Base-by-base conservation (phyloP, 192 early-diverging fungal species). In the Allomyces javanicus region DNA sequence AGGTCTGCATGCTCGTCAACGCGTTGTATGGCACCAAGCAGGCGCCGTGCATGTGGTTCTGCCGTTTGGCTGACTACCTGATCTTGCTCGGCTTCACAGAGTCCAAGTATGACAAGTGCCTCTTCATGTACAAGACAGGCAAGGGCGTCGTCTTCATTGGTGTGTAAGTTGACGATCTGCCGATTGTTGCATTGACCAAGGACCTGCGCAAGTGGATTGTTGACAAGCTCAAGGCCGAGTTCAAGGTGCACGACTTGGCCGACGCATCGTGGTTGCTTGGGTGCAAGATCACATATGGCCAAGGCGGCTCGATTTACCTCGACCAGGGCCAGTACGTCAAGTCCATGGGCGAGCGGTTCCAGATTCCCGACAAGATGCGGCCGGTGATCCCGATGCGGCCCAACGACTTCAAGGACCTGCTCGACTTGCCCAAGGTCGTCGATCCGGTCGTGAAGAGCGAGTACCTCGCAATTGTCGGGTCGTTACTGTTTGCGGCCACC, bases 241-340 rank as follows among this genome's bases (percentile, higher is more conserved):
- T 99, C 67, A 95, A 99, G 73, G 82, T 91, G 64, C 91, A 99
- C 74, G 86, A 95, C 64, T 84, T 92, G 19, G 83, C 90, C 1
- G 98, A 98, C 80, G 92, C 97, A 27, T 88, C 95, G 17, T 99
- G 98, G 80, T 99, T 98, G 80, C 98, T 99, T 86, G 93, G 98
- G 33, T 95, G 94, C 73, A 95, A 99, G 71, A 95, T 98, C 76
- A 95, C 98, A 78, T 71, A 98, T 75, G 84, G 98, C 21, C 94
- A 99, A 79, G 94, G 98, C 66, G 91, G 98, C 66, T 94, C 95
- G 70, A 99, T 97, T 79, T 96, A 98, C 93, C 98, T 99, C 86
- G 92, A 94, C 11, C 96, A 94, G 44, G 84, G 96, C 63, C 78
- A 86, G 10, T 85, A 83, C 61, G 84, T 97, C 43, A 68, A 89